Evolutionary conservation across 2,329 filamentous ascomycete genomes (phyloP).

Genomic region (Pezicula neosporulosa): DNA sequence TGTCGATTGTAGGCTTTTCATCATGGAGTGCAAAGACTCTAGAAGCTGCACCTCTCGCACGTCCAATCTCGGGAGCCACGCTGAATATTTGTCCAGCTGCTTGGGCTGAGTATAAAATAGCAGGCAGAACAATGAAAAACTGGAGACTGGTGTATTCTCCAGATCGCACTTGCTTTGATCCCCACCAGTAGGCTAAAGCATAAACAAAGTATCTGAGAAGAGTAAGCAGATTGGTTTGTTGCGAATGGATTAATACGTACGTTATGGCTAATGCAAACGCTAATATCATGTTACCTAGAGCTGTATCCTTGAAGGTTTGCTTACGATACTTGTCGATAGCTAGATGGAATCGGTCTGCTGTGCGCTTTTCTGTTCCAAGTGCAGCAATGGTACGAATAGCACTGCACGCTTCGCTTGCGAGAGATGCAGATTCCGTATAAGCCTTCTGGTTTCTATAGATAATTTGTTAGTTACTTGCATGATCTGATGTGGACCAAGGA

Average conservation of each 20-base stretch:
- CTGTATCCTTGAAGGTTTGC: slow-evolving; percentile 47
- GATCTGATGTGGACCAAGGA: no score
- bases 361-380: slow-evolving; percentile 49
- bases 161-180: slow-evolving; percentile 63
- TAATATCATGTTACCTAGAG: slow-evolving; percentile 55
- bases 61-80: slow-evolving; percentile 70
- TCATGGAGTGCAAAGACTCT: slow-evolving; percentile 51
- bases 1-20: slow-evolving; percentile 31
- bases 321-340: slow-evolving; percentile 47
- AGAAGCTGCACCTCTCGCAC: slow-evolving; percentile 58
- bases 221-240: slow-evolving; percentile 27
- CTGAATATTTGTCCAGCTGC: slow-evolving; percentile 73
- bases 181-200: slow-evolving; percentile 79
- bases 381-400: slow-evolving; percentile 61
- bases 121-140: slow-evolving; percentile 73
- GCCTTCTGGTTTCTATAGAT: slow-evolving; percentile 49
- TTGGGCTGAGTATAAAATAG: slow-evolving; percentile 70
- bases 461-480: no score
- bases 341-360: slow-evolving; percentile 49
- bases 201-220: slow-evolving; percentile 65
- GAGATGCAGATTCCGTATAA: slow-evolving; percentile 58
- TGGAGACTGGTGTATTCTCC: slow-evolving; percentile 61
- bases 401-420: slow-evolving; percentile 67
- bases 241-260: slow-evolving; percentile 5
- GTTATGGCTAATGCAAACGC: slow-evolving; percentile 44